Evolutionary conservation across 139 green algal genomes (phyloP), one percentile per base, ranked within the genome.

Genomic region (Protoeuglena noctilucae): DNA sequence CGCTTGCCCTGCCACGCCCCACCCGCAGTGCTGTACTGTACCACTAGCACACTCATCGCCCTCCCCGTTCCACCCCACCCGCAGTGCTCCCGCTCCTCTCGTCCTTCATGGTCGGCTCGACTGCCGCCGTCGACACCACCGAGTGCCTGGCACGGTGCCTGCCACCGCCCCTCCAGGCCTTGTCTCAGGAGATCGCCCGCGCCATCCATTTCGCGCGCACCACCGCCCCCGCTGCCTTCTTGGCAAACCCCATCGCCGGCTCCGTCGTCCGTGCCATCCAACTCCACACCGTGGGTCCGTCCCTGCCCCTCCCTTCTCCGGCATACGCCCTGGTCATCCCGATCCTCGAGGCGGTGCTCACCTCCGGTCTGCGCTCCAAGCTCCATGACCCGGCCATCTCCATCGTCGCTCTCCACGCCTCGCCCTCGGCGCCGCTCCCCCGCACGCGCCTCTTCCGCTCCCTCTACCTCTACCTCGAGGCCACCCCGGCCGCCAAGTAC

Each of bases 321-420:
- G 21, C 73, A 26, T 92, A 86, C 55, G 66, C 60, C 28, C 78
- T 93, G 31, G 63, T 78, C 26, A 90, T 92, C 67, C 80, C 85
- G 1, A 63, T 93, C 4, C 51, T 93, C 25, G 57, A 53, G 1
- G 66, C 53, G 12, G 58, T 69, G 28, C 47, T 71, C n/a, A 69
- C 55, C 43, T 74, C 58, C 26, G 65, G 69, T 0, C 23, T 56
- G 7, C 74, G 81, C 59, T 89, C 80, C 7, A 55, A 67, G 3
- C 73, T 88, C 53, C 83, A 93, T 63, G 79, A 91, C 26, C 51
- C 65, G 34, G 82, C 79, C 4, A 64, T 94, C 24, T 51, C 31
- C 2, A 64, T 82, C 19, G 18, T 88, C 43, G 54, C 66, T 18
- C 68, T 78, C 50, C 82, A 87, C 57, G 70, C 75, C 6, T 58